Conservation (phyloP, 805 yeast species). For the Teunomyces panamensis region DNA sequence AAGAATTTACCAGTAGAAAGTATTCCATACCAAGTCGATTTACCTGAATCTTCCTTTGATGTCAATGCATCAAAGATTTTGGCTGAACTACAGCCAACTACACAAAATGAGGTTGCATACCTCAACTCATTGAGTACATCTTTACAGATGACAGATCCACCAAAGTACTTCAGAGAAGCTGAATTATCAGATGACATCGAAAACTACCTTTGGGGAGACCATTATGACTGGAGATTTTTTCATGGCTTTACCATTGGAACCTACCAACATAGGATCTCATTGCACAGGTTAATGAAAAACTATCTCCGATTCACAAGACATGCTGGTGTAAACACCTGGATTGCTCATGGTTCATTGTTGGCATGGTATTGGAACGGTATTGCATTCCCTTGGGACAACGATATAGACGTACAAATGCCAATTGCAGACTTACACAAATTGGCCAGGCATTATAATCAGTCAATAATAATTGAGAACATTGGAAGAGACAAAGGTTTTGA, state of each 20-base stretch:
- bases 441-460: slow-evolving; percentile 19
- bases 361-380: slow-evolving; percentile 25
- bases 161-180: slow-evolving; percentile 23
- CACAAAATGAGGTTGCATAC: slow-evolving; percentile 14
- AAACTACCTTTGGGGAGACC: slow-evolving; percentile 18
- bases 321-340: slow-evolving; percentile 22
- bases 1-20: neutral
- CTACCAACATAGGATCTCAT: slow-evolving; percentile 11
- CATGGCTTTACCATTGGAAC: slow-evolving; percentile 16
- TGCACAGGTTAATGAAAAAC: slow-evolving; percentile 17
- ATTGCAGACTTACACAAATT: slow-evolving; percentile 17
- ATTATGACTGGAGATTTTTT: slow-evolving; percentile 28
- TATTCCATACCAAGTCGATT: slow-evolving; percentile 7
- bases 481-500: slow-evolving; percentile 13
- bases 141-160: slow-evolving; percentile 11
- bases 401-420: slow-evolving; percentile 25
- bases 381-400: slow-evolving; percentile 24
- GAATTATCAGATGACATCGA: slow-evolving; percentile 10
- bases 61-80: slow-evolving; percentile 18
- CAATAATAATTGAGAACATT: slow-evolving; percentile 16
- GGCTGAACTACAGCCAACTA: slow-evolving; percentile 9
- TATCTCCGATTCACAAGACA: slow-evolving; percentile 16
- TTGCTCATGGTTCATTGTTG: slow-evolving; percentile 20
- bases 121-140: slow-evolving; percentile 17
- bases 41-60: slow-evolving; percentile 21